phyloP scores from a whole-genome alignment of 23 red algal species.

The Pyropia yezoensis region DNA sequence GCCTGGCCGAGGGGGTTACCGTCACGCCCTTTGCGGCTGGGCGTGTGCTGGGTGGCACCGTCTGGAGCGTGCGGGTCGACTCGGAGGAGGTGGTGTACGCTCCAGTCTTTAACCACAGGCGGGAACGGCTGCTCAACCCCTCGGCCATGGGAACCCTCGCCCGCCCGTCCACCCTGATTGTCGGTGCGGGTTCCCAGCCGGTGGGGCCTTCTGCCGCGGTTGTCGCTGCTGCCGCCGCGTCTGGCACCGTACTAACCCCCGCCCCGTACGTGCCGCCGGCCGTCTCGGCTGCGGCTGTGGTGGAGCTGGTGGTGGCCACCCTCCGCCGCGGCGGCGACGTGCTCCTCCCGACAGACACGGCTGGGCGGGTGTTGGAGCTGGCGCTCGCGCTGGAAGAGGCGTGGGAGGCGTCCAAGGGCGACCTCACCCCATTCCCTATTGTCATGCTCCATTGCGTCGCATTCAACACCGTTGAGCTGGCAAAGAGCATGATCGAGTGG shows the following conservation, averaged over 20 bases:
- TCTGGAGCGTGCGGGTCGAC: slow-evolving; percentile 91
- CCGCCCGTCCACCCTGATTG: slow-evolving; percentile 68
- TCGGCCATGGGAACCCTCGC: slow-evolving; percentile 58
- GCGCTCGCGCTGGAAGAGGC: slow-evolving; percentile 61
- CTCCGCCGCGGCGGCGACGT: slow-evolving; percentile 60
- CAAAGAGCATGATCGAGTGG: slow-evolving; percentile 97
- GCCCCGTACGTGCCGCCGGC: too few species aligned
- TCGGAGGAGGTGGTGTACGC: slow-evolving; percentile 89
- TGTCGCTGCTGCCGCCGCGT: neutral
- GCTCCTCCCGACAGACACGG: slow-evolving; percentile 88
- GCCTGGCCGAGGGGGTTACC: slow-evolving; percentile 49
- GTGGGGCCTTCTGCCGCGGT: slow-evolving; percentile 1
- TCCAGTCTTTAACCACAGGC: slow-evolving; percentile 81
- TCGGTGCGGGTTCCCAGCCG: slow-evolving; percentile 47
- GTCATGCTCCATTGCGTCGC: slow-evolving; percentile 76
- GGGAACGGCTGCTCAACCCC: slow-evolving; percentile 82
- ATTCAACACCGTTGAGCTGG: slow-evolving; percentile 87
- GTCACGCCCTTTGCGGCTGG: slow-evolving; percentile 86
- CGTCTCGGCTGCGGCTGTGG: neutral
- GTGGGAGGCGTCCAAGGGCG: slow-evolving; percentile 39
- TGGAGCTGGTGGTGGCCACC: slow-evolving; percentile 8
- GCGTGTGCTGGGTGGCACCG: slow-evolving; percentile 77
- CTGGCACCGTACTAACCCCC: too few species aligned
- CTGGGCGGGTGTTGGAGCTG: slow-evolving; percentile 86
- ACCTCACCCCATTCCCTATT: slow-evolving; percentile 38